These are phyloP conservation scores for Rubroshorea leprosula DNA, from an alignment of 345 rosid species.

Conservation along the genomic window DNA sequence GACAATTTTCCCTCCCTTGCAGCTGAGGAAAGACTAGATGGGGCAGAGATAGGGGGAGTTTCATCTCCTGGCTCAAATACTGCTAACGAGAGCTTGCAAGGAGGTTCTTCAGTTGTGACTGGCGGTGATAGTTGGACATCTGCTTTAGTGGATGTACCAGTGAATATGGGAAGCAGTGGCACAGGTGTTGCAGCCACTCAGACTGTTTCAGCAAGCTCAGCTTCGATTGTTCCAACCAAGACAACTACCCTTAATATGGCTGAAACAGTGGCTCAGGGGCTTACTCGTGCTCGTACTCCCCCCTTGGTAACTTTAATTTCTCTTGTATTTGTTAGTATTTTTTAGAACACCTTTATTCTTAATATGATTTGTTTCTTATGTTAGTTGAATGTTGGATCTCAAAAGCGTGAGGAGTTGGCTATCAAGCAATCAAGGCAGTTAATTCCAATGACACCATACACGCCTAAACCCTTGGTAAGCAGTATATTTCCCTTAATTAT, in stretches of 20 bases:
- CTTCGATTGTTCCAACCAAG: constrained; percentile 24
- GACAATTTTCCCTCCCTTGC: constrained; percentile 67
- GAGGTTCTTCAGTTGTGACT: constrained; percentile 33
- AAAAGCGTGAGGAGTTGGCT: constrained; percentile 65
- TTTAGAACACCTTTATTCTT: constrained; percentile 6
- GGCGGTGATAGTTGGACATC: constrained; percentile 64
- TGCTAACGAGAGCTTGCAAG: constrained; percentile 42
- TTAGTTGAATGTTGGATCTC: constrained; percentile 57
- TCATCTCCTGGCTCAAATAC: constrained; percentile 53
- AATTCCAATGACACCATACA: constrained; percentile 57
- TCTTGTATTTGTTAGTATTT: not conserved
- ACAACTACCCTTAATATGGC: constrained; percentile 64
- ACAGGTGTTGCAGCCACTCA: constrained; percentile 18
- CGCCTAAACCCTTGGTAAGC: constrained; percentile 61
- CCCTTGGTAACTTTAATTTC: constrained; percentile 46
- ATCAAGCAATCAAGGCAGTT: constrained; percentile 68
- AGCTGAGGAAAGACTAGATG: constrained; percentile 43
- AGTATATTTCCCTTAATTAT: constrained; percentile 1
- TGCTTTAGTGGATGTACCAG: constrained; percentile 59
- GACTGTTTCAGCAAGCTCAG: constrained; percentile 21
- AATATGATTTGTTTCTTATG: constrained; percentile 12
- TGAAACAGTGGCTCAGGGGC: constrained; percentile 68
- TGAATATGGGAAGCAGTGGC: constrained; percentile 33
- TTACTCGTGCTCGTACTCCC: constrained; percentile 46
- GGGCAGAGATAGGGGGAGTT: constrained; percentile 39